Evolutionary conservation across 768 basidiomycete species (phyloP).

Genomic region (Russula earlei): DNA sequence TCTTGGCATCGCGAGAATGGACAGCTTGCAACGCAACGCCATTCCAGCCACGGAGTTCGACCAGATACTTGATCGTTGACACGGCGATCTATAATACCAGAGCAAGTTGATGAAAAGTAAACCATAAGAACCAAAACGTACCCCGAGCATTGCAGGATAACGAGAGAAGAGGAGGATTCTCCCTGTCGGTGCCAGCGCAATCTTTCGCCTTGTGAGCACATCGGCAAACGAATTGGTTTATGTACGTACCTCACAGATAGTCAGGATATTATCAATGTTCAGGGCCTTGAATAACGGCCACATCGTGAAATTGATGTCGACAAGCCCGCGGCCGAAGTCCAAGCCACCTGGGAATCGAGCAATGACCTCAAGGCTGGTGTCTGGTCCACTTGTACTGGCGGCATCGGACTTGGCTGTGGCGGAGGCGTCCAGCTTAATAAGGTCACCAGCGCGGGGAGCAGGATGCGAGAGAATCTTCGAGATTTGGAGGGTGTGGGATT

Average conservation of each 20-base stretch:
- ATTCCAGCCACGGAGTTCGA: slow-evolving; percentile 89
- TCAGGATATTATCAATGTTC: slow-evolving; percentile 88
- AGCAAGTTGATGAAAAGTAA: neutral
- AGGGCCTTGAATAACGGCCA: slow-evolving; percentile 93
- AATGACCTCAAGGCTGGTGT: slow-evolving; percentile 65
- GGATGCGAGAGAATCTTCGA: slow-evolving; percentile 83
- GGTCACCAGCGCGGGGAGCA: slow-evolving; percentile 77
- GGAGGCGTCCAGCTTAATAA: slow-evolving; percentile 79
- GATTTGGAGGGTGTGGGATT: slow-evolving; percentile 84
- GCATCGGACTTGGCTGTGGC: slow-evolving; percentile 43
- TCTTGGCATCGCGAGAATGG: slow-evolving; percentile 83
- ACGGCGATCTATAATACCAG: slow-evolving; percentile 57
- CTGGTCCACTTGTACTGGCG: slow-evolving; percentile 24
- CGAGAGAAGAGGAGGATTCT: slow-evolving; percentile 81
- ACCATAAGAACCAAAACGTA: slow-evolving; percentile 25
- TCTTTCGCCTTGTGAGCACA: slow-evolving; percentile 31
- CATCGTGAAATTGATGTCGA: slow-evolving; percentile 93
- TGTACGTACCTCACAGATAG: slow-evolving; percentile 69
- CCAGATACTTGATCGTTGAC: slow-evolving; percentile 82
- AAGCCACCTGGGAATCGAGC: slow-evolving; percentile 89
- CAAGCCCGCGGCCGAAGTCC: slow-evolving; percentile 83
- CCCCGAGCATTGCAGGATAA: slow-evolving; percentile 86
- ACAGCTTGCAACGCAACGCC: slow-evolving; percentile 77
- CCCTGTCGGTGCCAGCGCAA: slow-evolving; percentile 81
- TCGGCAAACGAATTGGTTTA: neutral